Evolutionary conservation across 805 yeast species (phyloP).

Genomic region (Lachancea cidri): DNA sequence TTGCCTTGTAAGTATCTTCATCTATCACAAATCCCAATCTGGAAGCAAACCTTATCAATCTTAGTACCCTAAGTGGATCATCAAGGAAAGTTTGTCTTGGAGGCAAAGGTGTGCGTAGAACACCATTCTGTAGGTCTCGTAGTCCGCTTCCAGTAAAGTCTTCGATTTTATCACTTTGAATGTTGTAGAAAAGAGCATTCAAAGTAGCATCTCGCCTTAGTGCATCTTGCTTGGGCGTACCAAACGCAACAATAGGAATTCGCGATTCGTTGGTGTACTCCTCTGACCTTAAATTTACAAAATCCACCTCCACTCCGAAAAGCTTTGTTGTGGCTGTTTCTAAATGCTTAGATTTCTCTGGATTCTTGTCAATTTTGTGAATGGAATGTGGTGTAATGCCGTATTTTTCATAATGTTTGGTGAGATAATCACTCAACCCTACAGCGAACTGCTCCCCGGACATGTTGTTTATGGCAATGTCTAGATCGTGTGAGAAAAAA

Average conservation of each 20-base stretch:
- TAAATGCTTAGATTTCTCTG: conserved; percentile 91
- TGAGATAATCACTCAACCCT: conserved; percentile 49
- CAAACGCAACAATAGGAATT: conserved; percentile 78
- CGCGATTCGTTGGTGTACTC: conserved; percentile 77
- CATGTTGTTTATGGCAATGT: conserved; percentile 79
- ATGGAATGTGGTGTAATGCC: conserved; percentile 39
- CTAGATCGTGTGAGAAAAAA: conserved; percentile 76
- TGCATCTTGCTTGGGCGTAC: conserved; percentile 91
- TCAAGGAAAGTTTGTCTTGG: conserved; percentile 84
- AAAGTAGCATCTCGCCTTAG: conserved; percentile 91
- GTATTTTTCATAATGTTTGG: conserved; percentile 30
- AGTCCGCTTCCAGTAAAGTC: conserved; percentile 80
- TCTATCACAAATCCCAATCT: conserved; percentile 69
- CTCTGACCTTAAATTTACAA: conserved; percentile 87
- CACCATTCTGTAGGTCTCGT: conserved; percentile 60
- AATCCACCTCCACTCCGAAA: conserved; percentile 82
- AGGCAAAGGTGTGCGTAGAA: conserved; percentile 81
- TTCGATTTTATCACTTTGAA: conserved; percentile 63
- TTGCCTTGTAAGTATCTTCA: conserved; percentile 51
- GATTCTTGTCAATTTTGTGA: conserved; percentile 85
- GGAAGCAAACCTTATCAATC: conserved; percentile 82
- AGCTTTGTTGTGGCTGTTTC: conserved; percentile 94
- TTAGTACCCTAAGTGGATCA: conserved; percentile 86
- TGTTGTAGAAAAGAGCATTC: conserved; percentile 86
- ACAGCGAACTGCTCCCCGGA: conserved; percentile 85